phyloP scores from a whole-genome alignment of 495 filamentous ascomycete species.

The Penicillium egyptiacum region DNA sequence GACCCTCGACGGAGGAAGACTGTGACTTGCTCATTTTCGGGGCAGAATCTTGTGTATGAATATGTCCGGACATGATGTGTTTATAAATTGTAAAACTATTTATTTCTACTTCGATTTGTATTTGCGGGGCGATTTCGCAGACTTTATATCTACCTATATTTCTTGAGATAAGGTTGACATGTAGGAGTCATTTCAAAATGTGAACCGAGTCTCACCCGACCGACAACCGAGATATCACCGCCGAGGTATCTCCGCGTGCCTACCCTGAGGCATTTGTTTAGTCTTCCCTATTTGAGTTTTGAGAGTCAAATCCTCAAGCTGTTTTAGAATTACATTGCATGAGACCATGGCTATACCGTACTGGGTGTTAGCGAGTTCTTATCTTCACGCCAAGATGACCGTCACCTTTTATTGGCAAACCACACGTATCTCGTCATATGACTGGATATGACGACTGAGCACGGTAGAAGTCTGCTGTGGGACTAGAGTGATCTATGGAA shows the following conservation, averaged over 20 bases:
- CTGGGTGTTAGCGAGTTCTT: neutral
- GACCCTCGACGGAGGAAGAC: neutral
- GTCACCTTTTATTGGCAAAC: neutral
- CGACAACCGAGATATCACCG: slow-evolving; percentile 3
- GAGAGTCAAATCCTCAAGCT: neutral
- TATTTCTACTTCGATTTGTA: neutral
- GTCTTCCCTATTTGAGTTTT: neutral
- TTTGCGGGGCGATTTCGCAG: neutral
- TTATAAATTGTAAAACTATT: neutral
- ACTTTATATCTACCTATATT: slow-evolving; percentile 7
- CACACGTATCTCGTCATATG: neutral
- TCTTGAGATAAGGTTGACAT: neutral
- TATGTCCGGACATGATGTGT: neutral
- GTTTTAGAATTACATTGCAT: neutral
- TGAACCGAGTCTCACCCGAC: slow-evolving; percentile 4
- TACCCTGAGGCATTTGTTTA: neutral
- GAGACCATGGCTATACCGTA: neutral
- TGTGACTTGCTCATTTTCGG: slow-evolving; percentile 3
- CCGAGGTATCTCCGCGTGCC: neutral
- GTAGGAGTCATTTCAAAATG: neutral
- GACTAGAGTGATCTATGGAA: neutral
- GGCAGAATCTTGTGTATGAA: neutral
- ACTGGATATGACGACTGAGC: neutral
- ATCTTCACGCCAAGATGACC: neutral
- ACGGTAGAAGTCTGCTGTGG: neutral